Conservation (phyloP, 768 basidiomycete genomes). For the Calocybe indica region DNA sequence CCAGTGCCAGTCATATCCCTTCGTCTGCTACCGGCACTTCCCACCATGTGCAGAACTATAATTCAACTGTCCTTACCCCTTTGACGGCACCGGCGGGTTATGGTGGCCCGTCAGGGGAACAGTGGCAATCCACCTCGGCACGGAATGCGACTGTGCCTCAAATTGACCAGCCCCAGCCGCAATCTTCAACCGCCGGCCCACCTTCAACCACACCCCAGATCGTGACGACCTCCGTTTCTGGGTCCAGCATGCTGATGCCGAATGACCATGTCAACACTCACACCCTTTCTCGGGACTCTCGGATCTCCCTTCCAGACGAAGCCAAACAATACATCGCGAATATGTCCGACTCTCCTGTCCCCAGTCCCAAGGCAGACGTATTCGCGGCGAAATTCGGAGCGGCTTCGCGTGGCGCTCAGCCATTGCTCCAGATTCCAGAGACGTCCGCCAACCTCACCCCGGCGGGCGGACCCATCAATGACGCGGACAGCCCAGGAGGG, state of each 20-base stretch:
- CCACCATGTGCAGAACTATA: constrained; percentile 1
- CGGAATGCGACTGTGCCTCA: constrained; percentile 4
- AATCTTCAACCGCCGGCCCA: constrained; percentile 6
- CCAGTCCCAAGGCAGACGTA: constrained; percentile 42
- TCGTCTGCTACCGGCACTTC: background rate
- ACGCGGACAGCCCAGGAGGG: constrained; percentile 9
- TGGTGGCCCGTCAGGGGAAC: constrained; percentile 9
- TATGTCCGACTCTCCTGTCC: constrained; percentile 57
- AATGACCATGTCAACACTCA: constrained; percentile 27
- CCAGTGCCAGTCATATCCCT: background rate
- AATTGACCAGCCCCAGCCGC: constrained; percentile 8
- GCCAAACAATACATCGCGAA: constrained; percentile 66
- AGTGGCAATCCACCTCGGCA: constrained; percentile 4
- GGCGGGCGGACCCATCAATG: background rate
- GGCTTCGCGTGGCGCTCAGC: constrained; percentile 3
- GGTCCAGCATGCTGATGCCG: constrained; percentile 23
- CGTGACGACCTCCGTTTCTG: constrained; percentile 11
- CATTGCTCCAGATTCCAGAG: constrained; percentile 3
- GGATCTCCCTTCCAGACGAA: constrained; percentile 71
- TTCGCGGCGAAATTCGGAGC: constrained; percentile 23
- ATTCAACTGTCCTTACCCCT: constrained; percentile 7
- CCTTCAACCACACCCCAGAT: background rate
- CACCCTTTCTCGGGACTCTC: constrained; percentile 53
- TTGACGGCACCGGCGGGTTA: constrained; percentile 15
- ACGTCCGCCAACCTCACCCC: constrained; percentile 1